Conservation (phyloP, 2,329 filamentous ascomycete species). For the Xylariaceae sp. region DNA sequence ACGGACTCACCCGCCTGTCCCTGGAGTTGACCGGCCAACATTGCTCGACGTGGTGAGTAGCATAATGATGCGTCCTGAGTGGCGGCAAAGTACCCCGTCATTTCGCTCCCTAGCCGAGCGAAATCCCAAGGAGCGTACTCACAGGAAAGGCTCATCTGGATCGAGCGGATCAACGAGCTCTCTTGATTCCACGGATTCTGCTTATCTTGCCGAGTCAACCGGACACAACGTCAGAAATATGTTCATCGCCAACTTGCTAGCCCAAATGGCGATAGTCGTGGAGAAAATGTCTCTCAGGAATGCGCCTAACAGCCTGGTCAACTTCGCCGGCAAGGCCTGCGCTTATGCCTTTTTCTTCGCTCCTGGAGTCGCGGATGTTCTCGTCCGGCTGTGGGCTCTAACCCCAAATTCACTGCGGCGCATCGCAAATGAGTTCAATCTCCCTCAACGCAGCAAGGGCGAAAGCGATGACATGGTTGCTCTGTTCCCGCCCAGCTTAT, state of each 20-base stretch:
- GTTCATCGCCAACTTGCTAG: slow-evolving; percentile 75
- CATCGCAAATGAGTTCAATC: slow-evolving; percentile 63
- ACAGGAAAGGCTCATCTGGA: slow-evolving; percentile 44
- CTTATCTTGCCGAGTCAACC: slow-evolving; percentile 60
- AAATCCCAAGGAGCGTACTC: slow-evolving; percentile 44
- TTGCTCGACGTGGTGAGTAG: slow-evolving; percentile 74
- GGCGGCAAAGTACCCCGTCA: slow-evolving; percentile 68
- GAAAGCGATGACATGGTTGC: slow-evolving; percentile 63
- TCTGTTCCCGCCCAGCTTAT: slow-evolving; percentile 65
- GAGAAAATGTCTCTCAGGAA: slow-evolving; percentile 82
- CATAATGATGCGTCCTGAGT: slow-evolving; percentile 86
- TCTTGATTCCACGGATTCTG: slow-evolving; percentile 50
- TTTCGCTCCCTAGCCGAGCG: slow-evolving; percentile 61
- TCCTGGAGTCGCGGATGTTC: slow-evolving; percentile 76
- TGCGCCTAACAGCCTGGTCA: slow-evolving; percentile 61
- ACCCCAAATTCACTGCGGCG: slow-evolving; percentile 66
- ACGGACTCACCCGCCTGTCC: slow-evolving; percentile 59
- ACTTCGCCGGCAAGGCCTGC: slow-evolving; percentile 84
- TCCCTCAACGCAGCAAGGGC: slow-evolving; percentile 51
- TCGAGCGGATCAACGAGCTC: slow-evolving; percentile 64
- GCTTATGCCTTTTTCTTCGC: slow-evolving; percentile 94
- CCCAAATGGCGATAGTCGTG: slow-evolving; percentile 81
- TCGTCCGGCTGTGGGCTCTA: slow-evolving; percentile 76
- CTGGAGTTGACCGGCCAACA: slow-evolving; percentile 76
- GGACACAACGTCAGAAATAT: slow-evolving; percentile 86